phyloP scores from a whole-genome alignment of 805 yeast genomes.

The Torulaspora gathmanii region DNA sequence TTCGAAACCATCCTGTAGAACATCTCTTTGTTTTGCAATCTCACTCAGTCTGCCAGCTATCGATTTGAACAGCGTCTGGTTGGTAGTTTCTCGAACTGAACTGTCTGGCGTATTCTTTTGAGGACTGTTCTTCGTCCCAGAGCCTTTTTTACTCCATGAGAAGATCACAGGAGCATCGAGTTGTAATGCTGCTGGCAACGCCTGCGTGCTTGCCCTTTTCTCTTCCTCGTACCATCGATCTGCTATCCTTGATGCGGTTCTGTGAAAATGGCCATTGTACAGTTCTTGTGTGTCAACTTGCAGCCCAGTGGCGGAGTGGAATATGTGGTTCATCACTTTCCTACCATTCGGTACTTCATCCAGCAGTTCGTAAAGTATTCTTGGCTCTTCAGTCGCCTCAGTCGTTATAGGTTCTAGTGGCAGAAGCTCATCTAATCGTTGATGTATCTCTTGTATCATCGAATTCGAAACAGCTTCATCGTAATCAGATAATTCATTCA shows the following conservation, averaged over 20 bases:
- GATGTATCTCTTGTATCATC: not conserved
- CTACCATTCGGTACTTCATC: constrained; percentile 26
- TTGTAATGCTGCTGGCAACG: constrained; percentile 15
- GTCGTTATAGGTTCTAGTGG: constrained; percentile 1
- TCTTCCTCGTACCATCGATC: constrained; percentile 27
- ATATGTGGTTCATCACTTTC: constrained; percentile 23
- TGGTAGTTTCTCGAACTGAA: constrained; percentile 12
- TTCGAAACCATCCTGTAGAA: not conserved
- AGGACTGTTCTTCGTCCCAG: not conserved
- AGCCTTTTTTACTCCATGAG: constrained; percentile 28
- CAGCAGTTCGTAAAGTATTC: constrained; percentile 22
- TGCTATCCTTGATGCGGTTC: constrained; percentile 11
- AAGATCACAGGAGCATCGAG: constrained; percentile 29
- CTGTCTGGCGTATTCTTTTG: not conserved
- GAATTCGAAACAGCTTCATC: not conserved
- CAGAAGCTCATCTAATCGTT: constrained; percentile 5
- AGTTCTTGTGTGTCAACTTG: constrained; percentile 1
- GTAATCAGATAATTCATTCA: constrained; percentile 1
- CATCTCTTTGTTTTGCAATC: constrained; percentile 7
- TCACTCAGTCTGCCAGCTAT: constrained; percentile 9
- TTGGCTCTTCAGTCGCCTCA: constrained; percentile 4
- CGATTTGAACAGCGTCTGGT: constrained; percentile 16
- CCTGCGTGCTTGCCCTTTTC: constrained; percentile 11
- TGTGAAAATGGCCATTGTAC: constrained; percentile 6
- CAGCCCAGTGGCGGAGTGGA: constrained; percentile 7